Base-by-base conservation (phyloP, 1,284 basidiomycete genomes). In the Irpex sp. region DNA sequence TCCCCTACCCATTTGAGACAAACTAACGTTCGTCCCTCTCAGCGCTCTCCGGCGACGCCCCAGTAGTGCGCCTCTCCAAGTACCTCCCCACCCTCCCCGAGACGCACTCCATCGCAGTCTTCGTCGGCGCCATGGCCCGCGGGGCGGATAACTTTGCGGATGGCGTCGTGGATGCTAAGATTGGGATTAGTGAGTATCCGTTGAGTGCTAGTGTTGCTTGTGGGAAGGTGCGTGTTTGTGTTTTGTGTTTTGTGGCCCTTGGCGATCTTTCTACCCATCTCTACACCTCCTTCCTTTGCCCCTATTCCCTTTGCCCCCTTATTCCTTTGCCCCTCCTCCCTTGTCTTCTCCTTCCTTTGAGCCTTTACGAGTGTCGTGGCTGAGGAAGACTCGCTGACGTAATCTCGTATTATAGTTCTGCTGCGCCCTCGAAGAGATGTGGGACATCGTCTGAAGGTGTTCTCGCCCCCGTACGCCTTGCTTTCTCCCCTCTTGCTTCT, bases 81-180 rank as follows among this genome's bases (percentile, higher is more conserved):
- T 98, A 95, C 78, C 81, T 99, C 35, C 86, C 87, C 1, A 89
- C 84, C 0, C 78, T 95, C 1, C 96, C 97, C 0, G 83, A 90
- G 64, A 92, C 94, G 9, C 94, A 98, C 71, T 90, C 90, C 46
- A 81, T 99, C 63, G 95, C 94, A 11, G 93, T 99, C 59, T 98
- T 98, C 72, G 95, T 99, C 58, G 97, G 97, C 62, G 97, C 97
- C 17, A 98, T 98, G 95, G 95, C 95, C 2, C 83, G 95, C 66
- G 95, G 95, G 7, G 89, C 88, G 66, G 97, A 99, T 72, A 94
- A 96, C 78, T 99, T 99, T 80, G 97, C 97, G 9, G 97, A 99
- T 77, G 92, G 85, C n/a, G 77, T 94, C 67, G 93, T 98, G 0
- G 97, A 99, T 74, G 92, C 97, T 77, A 99, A 99, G 81, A 96